phyloP scores from a whole-genome alignment of 345 rosid genomes.

The Nasturtium officinale region DNA sequence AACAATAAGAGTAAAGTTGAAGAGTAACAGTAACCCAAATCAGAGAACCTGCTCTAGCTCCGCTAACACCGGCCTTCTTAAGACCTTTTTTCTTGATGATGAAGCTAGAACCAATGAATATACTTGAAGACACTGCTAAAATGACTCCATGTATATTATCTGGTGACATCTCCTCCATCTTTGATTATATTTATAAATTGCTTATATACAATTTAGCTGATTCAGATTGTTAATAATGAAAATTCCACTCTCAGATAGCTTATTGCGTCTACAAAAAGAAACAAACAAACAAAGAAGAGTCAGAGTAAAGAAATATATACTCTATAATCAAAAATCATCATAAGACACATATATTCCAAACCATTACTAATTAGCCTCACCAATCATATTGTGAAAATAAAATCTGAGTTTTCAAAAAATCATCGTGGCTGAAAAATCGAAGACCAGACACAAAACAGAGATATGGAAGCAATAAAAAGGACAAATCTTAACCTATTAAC shows the following conservation, averaged over 20 bases:
- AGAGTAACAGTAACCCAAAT: not conserved
- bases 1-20: not conserved
- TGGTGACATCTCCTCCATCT: conserved; percentile 53
- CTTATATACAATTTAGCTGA: conserved; percentile 15
- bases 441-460: conserved; percentile 20
- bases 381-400: not conserved
- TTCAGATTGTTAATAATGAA: not conserved
- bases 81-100: conserved; percentile 92
- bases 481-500: conserved; percentile 11
- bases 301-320: not conserved
- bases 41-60: conserved; percentile 68
- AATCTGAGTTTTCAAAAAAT: not conserved
- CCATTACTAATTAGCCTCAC: not conserved
- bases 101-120: conserved; percentile 91
- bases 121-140: conserved; percentile 84
- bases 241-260: conserved; percentile 2
- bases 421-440: conserved; percentile 1
- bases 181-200: not conserved
- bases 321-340: not conserved
- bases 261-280: conserved; percentile 9
- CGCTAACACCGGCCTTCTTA: conserved; percentile 61
- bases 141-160: conserved; percentile 80
- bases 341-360: not conserved
- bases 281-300: conserved; percentile 4
- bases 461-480: conserved; percentile 18